Conservation (phyloP, 768 basidiomycete genomes). For the Termitomyces sp. region DNA sequence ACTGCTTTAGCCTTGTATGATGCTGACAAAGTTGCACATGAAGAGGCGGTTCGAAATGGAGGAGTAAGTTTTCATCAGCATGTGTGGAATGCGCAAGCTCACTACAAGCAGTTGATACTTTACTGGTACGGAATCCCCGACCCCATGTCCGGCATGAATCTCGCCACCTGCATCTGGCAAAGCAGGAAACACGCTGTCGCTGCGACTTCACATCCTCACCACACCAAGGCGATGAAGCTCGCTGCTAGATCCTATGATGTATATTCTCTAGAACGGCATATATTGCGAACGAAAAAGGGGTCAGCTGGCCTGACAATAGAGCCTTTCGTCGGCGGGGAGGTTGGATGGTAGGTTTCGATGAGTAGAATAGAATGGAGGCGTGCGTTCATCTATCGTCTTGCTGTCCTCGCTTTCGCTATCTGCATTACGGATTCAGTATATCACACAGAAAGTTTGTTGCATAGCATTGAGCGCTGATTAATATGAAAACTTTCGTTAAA, state of each 20-base stretch:
- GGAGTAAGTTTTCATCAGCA: constrained; percentile 48
- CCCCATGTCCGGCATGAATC: constrained; percentile 71
- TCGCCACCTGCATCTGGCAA: constrained; percentile 96
- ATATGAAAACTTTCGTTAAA: not conserved
- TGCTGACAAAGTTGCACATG: constrained; percentile 84
- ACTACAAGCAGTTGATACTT: constrained; percentile 55
- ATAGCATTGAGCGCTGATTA: not conserved
- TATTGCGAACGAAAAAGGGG: constrained; percentile 63
- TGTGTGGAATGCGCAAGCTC: constrained; percentile 4
- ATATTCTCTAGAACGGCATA: constrained; percentile 74
- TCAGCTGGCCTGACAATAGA: constrained; percentile 51
- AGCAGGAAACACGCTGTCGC: constrained; percentile 78
- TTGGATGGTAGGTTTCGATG: constrained; percentile 52
- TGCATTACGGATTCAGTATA: not conserved
- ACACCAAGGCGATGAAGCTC: constrained; percentile 78
- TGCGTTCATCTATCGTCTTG: constrained; percentile 9
- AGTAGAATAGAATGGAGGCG: not conserved
- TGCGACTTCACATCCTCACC: constrained; percentile 76
- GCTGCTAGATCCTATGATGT: constrained; percentile 73
- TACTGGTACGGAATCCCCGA: constrained; percentile 95
- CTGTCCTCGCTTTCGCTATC: not conserved
- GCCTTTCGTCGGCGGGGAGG: constrained; percentile 57
- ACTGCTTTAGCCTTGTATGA: constrained; percentile 63
- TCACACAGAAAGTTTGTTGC: too few relatives aligned
- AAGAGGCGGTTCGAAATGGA: constrained; percentile 86